These are phyloP conservation scores for Aegilops speltoides DNA, from an alignment of 176 grass and related monocot species.

Conservation along the genomic window DNA sequence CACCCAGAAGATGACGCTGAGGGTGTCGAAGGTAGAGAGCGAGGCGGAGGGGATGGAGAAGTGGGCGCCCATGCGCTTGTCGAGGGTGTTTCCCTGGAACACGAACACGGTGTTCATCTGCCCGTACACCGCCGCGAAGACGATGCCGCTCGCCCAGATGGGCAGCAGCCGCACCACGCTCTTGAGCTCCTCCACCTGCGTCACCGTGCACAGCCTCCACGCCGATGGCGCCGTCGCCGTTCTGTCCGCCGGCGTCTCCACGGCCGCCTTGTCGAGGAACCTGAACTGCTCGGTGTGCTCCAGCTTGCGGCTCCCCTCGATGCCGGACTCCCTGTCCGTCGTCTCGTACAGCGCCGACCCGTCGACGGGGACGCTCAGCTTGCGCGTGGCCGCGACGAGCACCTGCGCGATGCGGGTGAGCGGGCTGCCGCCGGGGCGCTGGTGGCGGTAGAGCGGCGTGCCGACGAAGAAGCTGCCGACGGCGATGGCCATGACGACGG, in stretches of 20 bases:
- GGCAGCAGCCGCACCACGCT: constrained; percentile 66
- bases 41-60: constrained; percentile 68
- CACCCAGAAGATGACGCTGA: constrained; percentile 84
- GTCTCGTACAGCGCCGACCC: no score
- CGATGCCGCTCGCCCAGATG: constrained; percentile 78
- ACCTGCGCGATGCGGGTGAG: no score
- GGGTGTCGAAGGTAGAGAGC: constrained; percentile 72
- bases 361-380: no score
- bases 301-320: constrained; percentile 23
- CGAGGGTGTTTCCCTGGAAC: constrained; percentile 74
- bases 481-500: no score
- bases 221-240: background rate
- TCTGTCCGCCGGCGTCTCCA: background rate
- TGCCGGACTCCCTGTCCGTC: no score
- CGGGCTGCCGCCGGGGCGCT: no score
- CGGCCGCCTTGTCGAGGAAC: constrained; percentile 46
- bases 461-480: no score
- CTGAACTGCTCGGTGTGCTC: constrained; percentile 49
- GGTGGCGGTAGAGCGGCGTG: no score
- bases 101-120: constrained; percentile 94
- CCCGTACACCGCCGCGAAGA: constrained; percentile 66
- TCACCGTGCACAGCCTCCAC: constrained; percentile 79
- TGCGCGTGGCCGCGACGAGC: no score
- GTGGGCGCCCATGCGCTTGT: constrained; percentile 45
- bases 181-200: constrained; percentile 87